Base-by-base conservation (phyloP, 768 basidiomycete species). In the Cubamyces lactineus region DNA sequence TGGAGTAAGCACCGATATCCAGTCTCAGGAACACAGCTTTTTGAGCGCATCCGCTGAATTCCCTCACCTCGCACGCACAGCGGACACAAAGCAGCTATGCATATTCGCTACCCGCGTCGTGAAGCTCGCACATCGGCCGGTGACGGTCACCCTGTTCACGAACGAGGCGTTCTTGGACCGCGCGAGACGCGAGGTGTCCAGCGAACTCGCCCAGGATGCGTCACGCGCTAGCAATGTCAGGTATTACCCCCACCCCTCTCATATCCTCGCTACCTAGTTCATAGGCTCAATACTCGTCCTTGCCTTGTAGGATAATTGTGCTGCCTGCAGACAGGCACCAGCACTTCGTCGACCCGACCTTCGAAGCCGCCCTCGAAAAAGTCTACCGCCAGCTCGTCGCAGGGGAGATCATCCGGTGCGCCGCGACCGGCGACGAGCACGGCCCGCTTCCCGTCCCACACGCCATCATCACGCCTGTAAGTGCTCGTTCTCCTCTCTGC, bases 381-480 rank as follows among this genome's bases (percentile, higher is more conserved):
- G 45, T 21, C 11, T 61, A 53, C 59, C n/a, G 34, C 0, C 51
- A 47, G 6, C 38, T 61, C 21, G 16, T 54, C 21, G 30, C 52
- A 5, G 59, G 52, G 11, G 43, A 53, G 39, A 17, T 21, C 21
- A 34, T 61, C 7, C 43, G 23, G 17, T 61, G 59, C 39, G 13
- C 17, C 3, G 47, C 40, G 19, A 53, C 59, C 5, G 52, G 46
- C 19, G 39, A 47, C 12, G 41, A 23, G 15, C 19, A 30, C 26
- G 43, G 51, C 19, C 45, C 34, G 2, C 59, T 61, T 9, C 45
- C 59, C 23, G 17, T 23, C 6, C 59, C 59, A 3, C 28, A 53
- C 2, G 53, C 59, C 2, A 54, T 61, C 51, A 28, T 61, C 34
- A 61, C 59, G 15, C 46, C 43, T 24, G 59, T 61, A n/a, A 38